phyloP scores from a whole-genome alignment of 169 alveolate genomes.

The Plasmodium chabaudi region DNA sequence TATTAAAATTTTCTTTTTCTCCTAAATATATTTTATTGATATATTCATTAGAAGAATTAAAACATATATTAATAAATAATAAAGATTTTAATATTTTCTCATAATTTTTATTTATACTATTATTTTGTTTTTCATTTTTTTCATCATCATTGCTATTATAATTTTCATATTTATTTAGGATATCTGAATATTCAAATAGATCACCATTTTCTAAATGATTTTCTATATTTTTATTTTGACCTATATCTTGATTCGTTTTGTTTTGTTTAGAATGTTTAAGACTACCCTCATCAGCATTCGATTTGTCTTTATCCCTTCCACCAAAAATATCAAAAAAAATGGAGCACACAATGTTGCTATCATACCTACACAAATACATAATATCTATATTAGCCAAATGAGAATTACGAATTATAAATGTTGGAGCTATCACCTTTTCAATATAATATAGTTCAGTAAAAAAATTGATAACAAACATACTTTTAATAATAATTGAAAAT shows the following conservation, averaged over 20 bases:
- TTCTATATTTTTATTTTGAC: not conserved
- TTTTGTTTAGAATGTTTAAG: not conserved
- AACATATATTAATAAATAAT: constrained; percentile 17
- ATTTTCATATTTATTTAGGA: not conserved
- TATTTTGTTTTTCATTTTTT: not conserved
- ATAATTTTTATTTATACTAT: not conserved
- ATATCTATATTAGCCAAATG: constrained; percentile 27
- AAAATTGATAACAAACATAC: constrained; percentile 8
- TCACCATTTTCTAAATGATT: not conserved
- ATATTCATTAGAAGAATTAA: constrained; percentile 39
- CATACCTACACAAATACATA: constrained; percentile 13
- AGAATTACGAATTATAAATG: constrained; percentile 1
- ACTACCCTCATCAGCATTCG: not conserved
- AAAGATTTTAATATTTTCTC: constrained; percentile 10
- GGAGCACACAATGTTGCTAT: constrained; percentile 35
- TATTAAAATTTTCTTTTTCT: constrained; percentile 45
- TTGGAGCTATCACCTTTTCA: constrained; percentile 21
- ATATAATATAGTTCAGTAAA: constrained; percentile 39
- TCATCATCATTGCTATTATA: not conserved
- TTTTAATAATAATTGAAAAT: constrained; percentile 46
- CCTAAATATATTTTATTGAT: constrained; percentile 42
- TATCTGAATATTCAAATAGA: not conserved
- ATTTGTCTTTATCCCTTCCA: not conserved
- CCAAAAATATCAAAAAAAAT: constrained; percentile 5
- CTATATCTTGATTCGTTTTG: not conserved